Base-by-base conservation (phyloP, 768 basidiomycete species). In the Phylloporus scabripes region DNA sequence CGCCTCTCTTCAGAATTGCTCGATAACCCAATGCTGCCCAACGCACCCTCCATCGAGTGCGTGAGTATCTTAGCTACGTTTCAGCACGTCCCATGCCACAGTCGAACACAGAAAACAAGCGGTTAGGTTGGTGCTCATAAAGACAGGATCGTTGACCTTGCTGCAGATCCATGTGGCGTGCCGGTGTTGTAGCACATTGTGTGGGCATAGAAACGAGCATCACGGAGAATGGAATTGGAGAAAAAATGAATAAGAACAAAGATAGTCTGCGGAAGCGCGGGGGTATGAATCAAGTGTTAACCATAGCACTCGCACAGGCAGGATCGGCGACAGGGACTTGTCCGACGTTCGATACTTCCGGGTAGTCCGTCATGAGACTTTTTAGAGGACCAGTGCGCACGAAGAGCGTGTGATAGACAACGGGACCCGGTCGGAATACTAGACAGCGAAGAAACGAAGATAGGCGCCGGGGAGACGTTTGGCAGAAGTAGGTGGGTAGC, bases 51-150 rank as follows among this genome's bases (percentile, higher is more conserved):
- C 28, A 82, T 65, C 34, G 78, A 80, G 23, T 79, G 61, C 9
- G 79, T 81, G 21, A 80, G 59, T n/a, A 79, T 72, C 56, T 83
- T 83, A 2, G 83, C 82, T 45, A 76, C 77, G 23, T 72, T 65
- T 64, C 87, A 85, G 64, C 87, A 87, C 31, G 74, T 69, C 52
- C 73, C 53, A 89, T 87, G 53, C 81, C 79, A 4, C 74, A 54
- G 2, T 81, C 82, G 33, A 5, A 70, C 58, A 58, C 87, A 87
- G 33, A 5, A 70, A 59, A 58, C 87, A 87, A 58, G 86, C 71
- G 12, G 81, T 75, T 28, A n/a, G 87, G 28, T 70, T 64, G 14
- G 82, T 83, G 20, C 82, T 83, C 10, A 81, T 62, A 51, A 86
- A 86, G n/a, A 77, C 74, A 1, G 75, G 61, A 46, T 82, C 77